Base-by-base conservation (phyloP, 164 flowering plant genomes). In the Aristolochia fimbriata region DNA sequence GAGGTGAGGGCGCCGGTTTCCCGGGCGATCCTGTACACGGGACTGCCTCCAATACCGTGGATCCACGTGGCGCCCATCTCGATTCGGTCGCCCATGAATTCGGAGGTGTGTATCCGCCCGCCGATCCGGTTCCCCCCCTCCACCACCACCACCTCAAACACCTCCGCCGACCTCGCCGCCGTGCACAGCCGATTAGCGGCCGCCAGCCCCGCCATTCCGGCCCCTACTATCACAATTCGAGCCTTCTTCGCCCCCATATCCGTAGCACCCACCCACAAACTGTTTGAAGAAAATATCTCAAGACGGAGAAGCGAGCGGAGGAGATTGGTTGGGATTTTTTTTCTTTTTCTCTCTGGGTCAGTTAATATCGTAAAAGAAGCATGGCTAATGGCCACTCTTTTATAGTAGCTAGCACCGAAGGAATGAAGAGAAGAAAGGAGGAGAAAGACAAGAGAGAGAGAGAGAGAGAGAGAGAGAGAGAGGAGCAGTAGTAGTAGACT, bases 1-100 rank as follows among this genome's bases (percentile, higher is more conserved):
- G 94, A 83, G 47, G 73, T 63, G 0, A 92, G 68, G 2, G 90
- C 72, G 23, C 70, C 50, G 67, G 71, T 82, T 41, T 85, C 74
- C 49, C 73, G 64, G 23, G 96, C 96, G 33, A 92, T 87, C 61
- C 80, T 65, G 75, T 87, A 67, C 65, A 92, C 51, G 11, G 98
- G 98, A 75, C 94, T 93, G 20, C 89, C 93, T 1, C 80, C 85
- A 65, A 87, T 84, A 15, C 97, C 98, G 68, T 93, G 98, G 78
- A 93, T 93, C 96, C 97, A 93, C 1, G 98, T 90, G 7, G 98
- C 98, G 23, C 98, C 98, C 79, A 86, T 76, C 80, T 93, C 98
- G 41, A 93, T 71, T 54, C 77, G 60, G 68, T 84, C 87, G 7
- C 92, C 97, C 6, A 79, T 74, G 30, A 89, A 86, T 72, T 83